phyloP scores from a whole-genome alignment of 352 stramenopile genomes.

The Phytophthora vignae region DNA sequence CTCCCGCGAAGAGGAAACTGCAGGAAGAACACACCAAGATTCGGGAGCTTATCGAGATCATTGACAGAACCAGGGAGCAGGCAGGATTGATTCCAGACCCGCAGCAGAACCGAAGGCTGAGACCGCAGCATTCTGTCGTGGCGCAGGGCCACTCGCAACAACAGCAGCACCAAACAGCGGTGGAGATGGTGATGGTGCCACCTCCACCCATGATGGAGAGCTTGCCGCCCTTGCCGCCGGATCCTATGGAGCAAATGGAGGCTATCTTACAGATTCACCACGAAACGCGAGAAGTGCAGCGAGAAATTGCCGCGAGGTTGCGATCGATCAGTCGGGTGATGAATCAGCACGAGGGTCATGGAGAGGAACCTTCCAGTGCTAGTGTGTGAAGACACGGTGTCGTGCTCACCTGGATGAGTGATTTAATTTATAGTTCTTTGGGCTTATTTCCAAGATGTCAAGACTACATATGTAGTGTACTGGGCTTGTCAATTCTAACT shows the following conservation, averaged over 20 bases:
- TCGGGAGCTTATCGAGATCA: conserved; percentile 65
- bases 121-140: conserved; percentile 3
- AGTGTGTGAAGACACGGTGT: conserved; percentile 53
- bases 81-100: conserved; percentile 32
- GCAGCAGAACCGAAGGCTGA: conserved; percentile 29
- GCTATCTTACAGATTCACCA: conserved; percentile 63
- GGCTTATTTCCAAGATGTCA: conserved; percentile 8
- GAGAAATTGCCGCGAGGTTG: conserved; percentile 59
- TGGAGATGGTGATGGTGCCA: conserved; percentile 29
- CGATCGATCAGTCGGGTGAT: conserved; percentile 46
- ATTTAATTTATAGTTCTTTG: conserved; percentile 32
- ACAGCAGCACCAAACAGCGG: conserved; percentile 18
- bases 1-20: conserved; percentile 57
- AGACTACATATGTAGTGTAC: conserved; percentile 16
- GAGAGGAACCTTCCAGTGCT: conserved; percentile 64
- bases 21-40: conserved; percentile 67
- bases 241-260: conserved; percentile 56
- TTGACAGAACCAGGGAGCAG: conserved; percentile 57
- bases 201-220: conserved; percentile 30
- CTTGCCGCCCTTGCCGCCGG: conserved; percentile 26
- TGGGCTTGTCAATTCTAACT: neutral
- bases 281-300: conserved; percentile 63
- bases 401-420: conserved; percentile 3
- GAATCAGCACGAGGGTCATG: conserved; percentile 49
- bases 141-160: conserved; percentile 12